These are phyloP conservation scores for Thermothielavioides terrestris DNA, from an alignment of 495 filamentous ascomycete species.

Conservation along the genomic window DNA sequence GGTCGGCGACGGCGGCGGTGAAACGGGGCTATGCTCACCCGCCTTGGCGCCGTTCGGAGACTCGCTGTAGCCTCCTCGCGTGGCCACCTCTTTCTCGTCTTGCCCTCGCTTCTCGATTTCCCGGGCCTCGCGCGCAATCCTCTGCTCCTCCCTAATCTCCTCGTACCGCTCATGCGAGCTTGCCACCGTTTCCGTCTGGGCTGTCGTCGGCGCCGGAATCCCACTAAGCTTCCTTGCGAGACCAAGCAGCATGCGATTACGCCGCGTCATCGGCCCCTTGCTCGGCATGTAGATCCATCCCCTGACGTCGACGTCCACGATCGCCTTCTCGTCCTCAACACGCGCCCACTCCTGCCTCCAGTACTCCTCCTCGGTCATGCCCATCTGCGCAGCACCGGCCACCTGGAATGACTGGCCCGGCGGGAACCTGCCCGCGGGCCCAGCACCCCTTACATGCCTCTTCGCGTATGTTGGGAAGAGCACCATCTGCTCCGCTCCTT, in stretches of 20 bases:
- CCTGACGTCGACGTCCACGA: conserved; percentile 88
- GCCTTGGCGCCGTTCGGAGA: conserved; percentile 21
- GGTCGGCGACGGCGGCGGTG: conserved; percentile 27
- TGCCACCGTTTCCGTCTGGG: conserved; percentile 11
- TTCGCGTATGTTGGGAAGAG: conserved; percentile 87
- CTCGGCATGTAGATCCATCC: conserved; percentile 91
- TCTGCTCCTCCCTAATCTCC: conserved; percentile 44
- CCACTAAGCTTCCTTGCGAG: conserved; percentile 78
- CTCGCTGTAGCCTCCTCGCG: conserved; percentile 49
- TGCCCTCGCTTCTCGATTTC: conserved; percentile 62
- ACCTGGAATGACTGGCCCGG: conserved; percentile 1
- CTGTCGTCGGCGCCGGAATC: conserved; percentile 57
- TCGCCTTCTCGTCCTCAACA: conserved; percentile 64
- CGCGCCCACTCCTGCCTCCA: conserved; percentile 62
- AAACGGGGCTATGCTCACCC: conserved; percentile 17
- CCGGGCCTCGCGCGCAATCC: conserved; percentile 62
- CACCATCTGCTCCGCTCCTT: conserved; percentile 84
- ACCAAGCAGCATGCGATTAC: conserved; percentile 77
- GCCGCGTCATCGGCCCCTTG: conserved; percentile 74
- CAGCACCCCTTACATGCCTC: conserved; percentile 46
- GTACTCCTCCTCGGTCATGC: conserved; percentile 51
- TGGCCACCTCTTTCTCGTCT: conserved; percentile 60
- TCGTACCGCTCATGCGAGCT: conserved; percentile 33
- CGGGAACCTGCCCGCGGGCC: conserved; percentile 7
- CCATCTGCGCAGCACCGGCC: conserved; percentile 7